Base-by-base conservation (phyloP, 169 alveolate species). In the Eimeria brunetti region DNA sequence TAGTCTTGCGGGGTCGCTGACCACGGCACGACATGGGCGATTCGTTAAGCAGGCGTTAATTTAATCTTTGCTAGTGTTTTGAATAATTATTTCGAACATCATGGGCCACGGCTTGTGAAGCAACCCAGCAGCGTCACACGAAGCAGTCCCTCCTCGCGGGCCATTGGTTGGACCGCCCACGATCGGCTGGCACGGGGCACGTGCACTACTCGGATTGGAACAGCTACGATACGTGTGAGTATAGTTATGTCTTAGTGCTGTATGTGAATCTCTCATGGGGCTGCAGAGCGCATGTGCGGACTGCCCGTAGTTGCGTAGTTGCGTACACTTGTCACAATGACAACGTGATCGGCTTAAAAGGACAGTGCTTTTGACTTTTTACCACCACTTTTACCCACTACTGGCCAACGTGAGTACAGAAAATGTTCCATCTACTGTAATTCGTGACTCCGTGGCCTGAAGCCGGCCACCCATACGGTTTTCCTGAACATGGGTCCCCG, bases 131-230 rank as follows among this genome's bases (percentile, higher is more conserved):
- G 83, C 53, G 1, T 33, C 56, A 33, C 30, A 27, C 56, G 44
- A 49, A n/a, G 88, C n/a, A 78, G 24, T 67, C 24, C 49, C 44
- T 46, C 46, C 41, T 16, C n/a, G 88, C 67, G 88, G 46, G 88
- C 88, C 88, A 78, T 51, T 78, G 88, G 88, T 78, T 78, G 88
- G 88, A 46, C 88, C 88, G 67, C 64, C 64, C 67, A 5, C 49
- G 46, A 51, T 49, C 69, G 83, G 56, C 56, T 1, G 18, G 14
- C 60, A 53, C 60, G 60, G 1, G 14, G 20, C 2, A 16, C 3
- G 60, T 53, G 11, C 60, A 16, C 60, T 6, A 53, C 1, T 53
- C 60, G 60, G 20, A 16, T 16, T 53, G 60, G 60, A 11, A 53
- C 1, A 53, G 38, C 0, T 33, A 38, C 33, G 16, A 1, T 22